Evolutionary conservation across 169 alveolate genomes (phyloP).

Genomic region (Plasmodium cynomolgi): DNA sequence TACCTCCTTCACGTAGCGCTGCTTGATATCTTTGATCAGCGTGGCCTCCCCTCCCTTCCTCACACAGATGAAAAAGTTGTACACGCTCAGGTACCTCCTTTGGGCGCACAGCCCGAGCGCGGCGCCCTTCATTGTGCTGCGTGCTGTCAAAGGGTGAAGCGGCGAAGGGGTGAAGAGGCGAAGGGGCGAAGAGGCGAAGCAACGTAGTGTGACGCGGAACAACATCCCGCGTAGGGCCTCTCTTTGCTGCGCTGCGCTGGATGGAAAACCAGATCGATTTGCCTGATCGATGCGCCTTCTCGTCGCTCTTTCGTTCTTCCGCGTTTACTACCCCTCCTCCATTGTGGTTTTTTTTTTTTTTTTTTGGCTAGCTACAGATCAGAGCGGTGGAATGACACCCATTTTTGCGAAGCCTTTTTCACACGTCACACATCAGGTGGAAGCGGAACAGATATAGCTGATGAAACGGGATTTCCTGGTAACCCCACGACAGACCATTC

Average conservation of each 20-base stretch:
- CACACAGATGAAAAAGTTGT: conserved; percentile 48
- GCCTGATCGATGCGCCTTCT: not conserved
- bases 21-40: conserved; percentile 56
- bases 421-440: not conserved
- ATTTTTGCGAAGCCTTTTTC: not conserved
- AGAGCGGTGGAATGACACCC: not conserved
- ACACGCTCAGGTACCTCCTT: conserved; percentile 25
- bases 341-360: not conserved
- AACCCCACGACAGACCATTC: not conserved
- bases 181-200: not conserved
- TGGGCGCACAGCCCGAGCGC: not conserved
- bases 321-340: not conserved
- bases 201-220: not conserved
- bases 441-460: not conserved
- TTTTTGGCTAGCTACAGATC: not conserved
- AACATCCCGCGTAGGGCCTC: not conserved
- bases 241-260: not conserved
- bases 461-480: not conserved
- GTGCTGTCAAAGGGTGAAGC: not conserved
- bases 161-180: not conserved
- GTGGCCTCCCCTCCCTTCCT: conserved; percentile 62
- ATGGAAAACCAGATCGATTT: not conserved
- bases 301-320: not conserved
- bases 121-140: conserved; percentile 3
- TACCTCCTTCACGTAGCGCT: conserved; percentile 27